phyloP scores from a whole-genome alignment of 345 rosid species.

The Carallia brachiata region DNA sequence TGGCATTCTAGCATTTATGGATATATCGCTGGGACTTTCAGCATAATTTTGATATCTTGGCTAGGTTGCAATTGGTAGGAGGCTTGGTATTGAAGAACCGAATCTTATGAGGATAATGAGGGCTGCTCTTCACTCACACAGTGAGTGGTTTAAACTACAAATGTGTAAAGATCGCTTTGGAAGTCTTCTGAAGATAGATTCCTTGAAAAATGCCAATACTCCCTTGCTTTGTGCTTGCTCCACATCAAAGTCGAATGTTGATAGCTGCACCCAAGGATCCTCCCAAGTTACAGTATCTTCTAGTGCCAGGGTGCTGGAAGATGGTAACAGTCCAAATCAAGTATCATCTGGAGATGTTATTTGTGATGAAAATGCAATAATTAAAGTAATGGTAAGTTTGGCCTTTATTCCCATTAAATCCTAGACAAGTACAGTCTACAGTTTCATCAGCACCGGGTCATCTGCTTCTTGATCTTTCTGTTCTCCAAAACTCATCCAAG shows the following conservation, averaged over 20 bases:
- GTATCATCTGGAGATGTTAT: conserved; percentile 56
- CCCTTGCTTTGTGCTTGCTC: conserved; percentile 48
- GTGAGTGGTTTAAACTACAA: conserved; percentile 93
- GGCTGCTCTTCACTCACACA: conserved; percentile 79
- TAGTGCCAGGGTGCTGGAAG: conserved; percentile 63
- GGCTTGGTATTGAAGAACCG: conserved; percentile 86
- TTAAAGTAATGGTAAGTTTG: conserved; percentile 93
- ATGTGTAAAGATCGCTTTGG: conserved; percentile 54
- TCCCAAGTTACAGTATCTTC: conserved; percentile 73
- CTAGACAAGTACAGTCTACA: not conserved
- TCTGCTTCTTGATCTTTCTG: not conserved
- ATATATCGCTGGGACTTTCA: too few relatives aligned
- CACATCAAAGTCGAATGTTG: conserved; percentile 56
- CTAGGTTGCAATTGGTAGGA: conserved; percentile 73
- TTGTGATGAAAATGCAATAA: conserved; percentile 84
- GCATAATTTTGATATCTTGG: not conserved
- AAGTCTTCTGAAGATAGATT: conserved; percentile 63
- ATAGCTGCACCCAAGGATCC: conserved; percentile 68
- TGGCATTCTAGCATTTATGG: too few relatives aligned
- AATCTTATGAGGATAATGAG: conserved; percentile 82
- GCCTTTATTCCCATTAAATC: not conserved
- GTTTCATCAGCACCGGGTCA: not conserved
- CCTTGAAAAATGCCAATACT: conserved; percentile 51
- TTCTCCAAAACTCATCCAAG: not conserved
- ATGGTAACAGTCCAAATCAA: conserved; percentile 74